Conservation (phyloP, 805 yeast species). For the Cyberlindnera mississippiensis region DNA sequence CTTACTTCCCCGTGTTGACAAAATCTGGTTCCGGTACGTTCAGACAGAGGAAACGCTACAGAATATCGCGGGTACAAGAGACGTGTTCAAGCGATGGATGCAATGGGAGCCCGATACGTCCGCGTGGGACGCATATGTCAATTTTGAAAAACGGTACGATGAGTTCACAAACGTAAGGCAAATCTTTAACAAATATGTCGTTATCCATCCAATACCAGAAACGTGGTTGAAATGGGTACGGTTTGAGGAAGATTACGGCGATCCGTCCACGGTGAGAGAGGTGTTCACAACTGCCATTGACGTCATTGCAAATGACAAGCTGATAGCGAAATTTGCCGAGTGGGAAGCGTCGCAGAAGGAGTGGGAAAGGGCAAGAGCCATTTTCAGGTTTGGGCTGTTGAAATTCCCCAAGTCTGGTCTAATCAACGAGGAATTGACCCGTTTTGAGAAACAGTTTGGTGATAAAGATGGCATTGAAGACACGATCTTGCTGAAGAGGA, state of each 20-base stretch:
- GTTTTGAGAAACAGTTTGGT: constrained; percentile 67
- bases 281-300: constrained; percentile 70
- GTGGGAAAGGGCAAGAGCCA: constrained; percentile 36
- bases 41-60: constrained; percentile 78
- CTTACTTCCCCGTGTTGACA: constrained; percentile 72
- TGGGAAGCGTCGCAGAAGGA: constrained; percentile 67
- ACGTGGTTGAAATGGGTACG: constrained; percentile 76
- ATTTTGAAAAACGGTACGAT: constrained; percentile 66
- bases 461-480: constrained; percentile 47
- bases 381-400: constrained; percentile 29
- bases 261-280: constrained; percentile 46
- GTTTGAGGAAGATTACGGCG: constrained; percentile 58
- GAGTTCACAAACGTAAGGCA: constrained; percentile 54
- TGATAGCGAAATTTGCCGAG: constrained; percentile 54
- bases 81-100: constrained; percentile 76
- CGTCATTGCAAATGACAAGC: constrained; percentile 35
- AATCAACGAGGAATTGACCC: constrained; percentile 28
- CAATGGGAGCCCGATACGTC: constrained; percentile 62
- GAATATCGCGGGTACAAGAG: constrained; percentile 56
- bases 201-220: constrained; percentile 44
- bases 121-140: constrained; percentile 74
- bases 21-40: constrained; percentile 81
- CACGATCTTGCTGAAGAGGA: constrained; percentile 51
- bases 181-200: constrained; percentile 54
- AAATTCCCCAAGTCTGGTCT: constrained; percentile 40